Evolutionary conservation across 495 filamentous ascomycete genomes (phyloP).

Genomic region (Aspergillus sclerotiicarbonarius): DNA sequence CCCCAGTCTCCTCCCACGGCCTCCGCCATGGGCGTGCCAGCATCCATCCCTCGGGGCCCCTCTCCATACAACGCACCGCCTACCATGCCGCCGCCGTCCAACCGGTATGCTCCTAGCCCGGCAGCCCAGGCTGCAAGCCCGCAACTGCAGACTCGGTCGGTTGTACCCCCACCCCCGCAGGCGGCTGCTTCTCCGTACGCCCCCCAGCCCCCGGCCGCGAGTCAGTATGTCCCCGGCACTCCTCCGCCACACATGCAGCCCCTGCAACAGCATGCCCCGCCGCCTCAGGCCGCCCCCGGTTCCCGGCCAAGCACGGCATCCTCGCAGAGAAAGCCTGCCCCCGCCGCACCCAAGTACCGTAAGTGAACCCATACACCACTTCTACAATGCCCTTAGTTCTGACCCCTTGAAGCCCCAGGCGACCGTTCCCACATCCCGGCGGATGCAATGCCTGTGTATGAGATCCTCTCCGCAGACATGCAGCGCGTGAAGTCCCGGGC

Average conservation of each 20-base stretch:
- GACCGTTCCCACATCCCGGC: slow-evolving; percentile 88
- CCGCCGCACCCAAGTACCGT: slow-evolving; percentile 66
- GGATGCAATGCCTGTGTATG: slow-evolving; percentile 70
- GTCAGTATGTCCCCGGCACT: slow-evolving; percentile 46
- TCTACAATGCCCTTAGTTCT: slow-evolving; percentile 12
- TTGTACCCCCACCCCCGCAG: slow-evolving; percentile 52
- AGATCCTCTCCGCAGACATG: slow-evolving; percentile 81
- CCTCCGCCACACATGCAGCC: slow-evolving; percentile 29
- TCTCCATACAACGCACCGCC: slow-evolving; percentile 91
- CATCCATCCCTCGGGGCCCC: slow-evolving; percentile 66
- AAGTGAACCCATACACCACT: slow-evolving; percentile 30
- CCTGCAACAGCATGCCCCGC: slow-evolving; percentile 48
- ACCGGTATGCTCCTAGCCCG: slow-evolving; percentile 84
- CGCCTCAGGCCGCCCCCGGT: slow-evolving; percentile 34
- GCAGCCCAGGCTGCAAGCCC: slow-evolving; percentile 50
- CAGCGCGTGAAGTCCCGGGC: slow-evolving; percentile 81
- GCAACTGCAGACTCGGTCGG: slow-evolving; percentile 37
- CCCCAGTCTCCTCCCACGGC: slow-evolving; percentile 36
- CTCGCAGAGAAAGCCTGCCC: slow-evolving; percentile 44
- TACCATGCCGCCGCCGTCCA: slow-evolving; percentile 66
- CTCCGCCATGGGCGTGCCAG: slow-evolving; percentile 41
- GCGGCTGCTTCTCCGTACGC: slow-evolving; percentile 60
- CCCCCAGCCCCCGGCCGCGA: slow-evolving; percentile 42
- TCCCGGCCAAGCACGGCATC: slow-evolving; percentile 54
- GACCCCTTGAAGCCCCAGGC: slow-evolving; percentile 55